Base-by-base conservation (phyloP, 2,329 filamentous ascomycete species). In the Alternaria postmessia region DNA sequence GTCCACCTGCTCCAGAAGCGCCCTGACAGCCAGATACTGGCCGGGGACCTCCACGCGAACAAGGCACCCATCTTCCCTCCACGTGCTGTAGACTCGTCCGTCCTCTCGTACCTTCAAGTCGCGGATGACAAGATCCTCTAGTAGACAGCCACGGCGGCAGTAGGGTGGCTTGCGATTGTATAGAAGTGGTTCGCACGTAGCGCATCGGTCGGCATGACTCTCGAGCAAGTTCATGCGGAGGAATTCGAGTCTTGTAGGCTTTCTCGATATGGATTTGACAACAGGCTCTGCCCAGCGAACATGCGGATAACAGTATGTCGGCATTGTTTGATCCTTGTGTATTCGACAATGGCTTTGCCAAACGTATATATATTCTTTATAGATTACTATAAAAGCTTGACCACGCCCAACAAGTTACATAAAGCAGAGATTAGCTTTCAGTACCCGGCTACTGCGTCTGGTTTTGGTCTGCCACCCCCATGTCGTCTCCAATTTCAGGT, bases 211-310 rank as follows among this genome's bases (percentile, higher is more conserved):
- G 8, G 26, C 38, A 43, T 52, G n/a, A 16, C 24, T 14, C 26
- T 52, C 38, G 6, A 52, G 26, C 38, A 42, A 14, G 16, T 52
- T 52, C 49, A 52, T 52, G 38, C 11, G 12, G 14, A 52, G 26
- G 11, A 22, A 52, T 28, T 52, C 38, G 3, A 43, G n/a, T 52
- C 49, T 36, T 8, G 26, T 52, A 14, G 49, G 49, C 26, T 52
- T 52, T 52, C 49, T n/a, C 7, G 38, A 52, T 43, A 52, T 32
- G 3, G 38, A 52, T 26, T 20, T 26, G 9, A 52, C 38, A 7
- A 52, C 26, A 8, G 49, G 38, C 26, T 26, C 41, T 52, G 26
- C 49, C 9, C 9, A 52, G 32, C 32, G 49, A 26, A 52, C 49
- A 11, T 18, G 38, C 20, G 26, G 44, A 36, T 34, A 28, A 28